phyloP scores from a whole-genome alignment of 352 stramenopile genomes.

The Phytopythium delawarense region DNA sequence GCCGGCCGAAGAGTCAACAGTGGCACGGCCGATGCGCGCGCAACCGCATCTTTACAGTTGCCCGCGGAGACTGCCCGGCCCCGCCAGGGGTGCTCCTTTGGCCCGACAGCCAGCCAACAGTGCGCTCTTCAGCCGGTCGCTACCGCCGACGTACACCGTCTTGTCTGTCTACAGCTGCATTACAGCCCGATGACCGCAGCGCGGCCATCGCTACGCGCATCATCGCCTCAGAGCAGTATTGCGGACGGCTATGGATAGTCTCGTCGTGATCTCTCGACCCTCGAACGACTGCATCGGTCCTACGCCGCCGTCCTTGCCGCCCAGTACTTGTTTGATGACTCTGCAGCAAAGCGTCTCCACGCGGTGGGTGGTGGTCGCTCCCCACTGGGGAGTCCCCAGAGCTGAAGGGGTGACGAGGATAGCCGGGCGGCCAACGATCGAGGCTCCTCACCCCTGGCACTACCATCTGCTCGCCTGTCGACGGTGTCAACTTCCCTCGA shows the following conservation, averaged over 20 bases:
- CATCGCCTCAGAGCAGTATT: neutral
- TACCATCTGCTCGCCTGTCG: neutral
- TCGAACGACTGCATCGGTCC: neutral
- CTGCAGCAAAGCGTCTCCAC: neutral
- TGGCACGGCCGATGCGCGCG: neutral
- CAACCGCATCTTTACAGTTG: neutral
- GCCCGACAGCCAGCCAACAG: neutral
- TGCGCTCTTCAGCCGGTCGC: neutral
- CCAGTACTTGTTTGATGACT: neutral
- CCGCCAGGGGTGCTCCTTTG: neutral
- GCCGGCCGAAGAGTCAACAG: neutral
- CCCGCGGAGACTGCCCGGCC: neutral
- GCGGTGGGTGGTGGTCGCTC: neutral
- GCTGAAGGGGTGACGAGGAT: neutral
- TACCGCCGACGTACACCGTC: neutral
- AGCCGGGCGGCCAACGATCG: neutral
- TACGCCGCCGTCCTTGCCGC: neutral
- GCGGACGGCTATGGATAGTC: neutral
- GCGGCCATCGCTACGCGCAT: neutral
- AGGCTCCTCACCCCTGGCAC: neutral
- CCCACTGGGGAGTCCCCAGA: no score
- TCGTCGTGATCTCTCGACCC: neutral
- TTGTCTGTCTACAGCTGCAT: neutral
- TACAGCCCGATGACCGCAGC: neutral
- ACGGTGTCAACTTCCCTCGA: neutral